Evolutionary conservation across 2,329 filamentous ascomycete genomes (phyloP), one percentile per base, ranked within the genome.

Genomic region (Coniochaeta prunicola): DNA sequence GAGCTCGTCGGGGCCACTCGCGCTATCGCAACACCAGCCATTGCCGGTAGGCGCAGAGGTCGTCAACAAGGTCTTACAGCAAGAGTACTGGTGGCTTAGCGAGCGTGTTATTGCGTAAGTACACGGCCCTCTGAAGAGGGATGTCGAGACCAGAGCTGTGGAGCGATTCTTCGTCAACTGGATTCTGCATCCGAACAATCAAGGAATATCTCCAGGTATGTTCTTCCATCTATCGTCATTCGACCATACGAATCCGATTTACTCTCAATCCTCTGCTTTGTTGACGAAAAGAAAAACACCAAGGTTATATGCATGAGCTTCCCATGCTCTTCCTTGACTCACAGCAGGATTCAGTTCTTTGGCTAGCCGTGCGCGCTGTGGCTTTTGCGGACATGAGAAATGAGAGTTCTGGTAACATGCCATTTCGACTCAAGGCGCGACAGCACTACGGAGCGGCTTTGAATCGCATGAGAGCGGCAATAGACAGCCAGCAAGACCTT

Each of bases 81-180:
- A 30, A 5, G 33, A 42, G 5, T 40, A 42, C 55, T 57, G 33
- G 31, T 42, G 55, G 33, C 24, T 40, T 13, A 57, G 19, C 34
- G 17, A 45, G 10, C 34, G 19, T 30, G 34, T 36, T 10, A 10
- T 42, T 28, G 55, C 34, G 3, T 4, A 42, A 19, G 55, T 57
- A n/a, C 55, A 34, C 17, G 55, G 5, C 4, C 55, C 55, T 4
- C 45, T 57, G 36, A 57, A 42, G 55, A 57, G 55, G 30, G 55
- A 57, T 57, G n/a, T 57, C 24, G 55, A 57, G 24, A 57, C 34
- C 12, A 4, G 55, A 13, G 55, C 55, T 10, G 55, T 57, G 12
- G 55, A 57, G 36, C 55, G 55, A 12, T 57, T 57, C 36, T 57
- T 57, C 28, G 34, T 57, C 24, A 57, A 57, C 19, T 57, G 55